A percentile compares a stretch with the other conserved stretches of the same genome.
These are phyloP conservation scores for Prunus yedoensis DNA, from an alignment of 331 rosid genomes.

Conservation along the genomic window DNA sequence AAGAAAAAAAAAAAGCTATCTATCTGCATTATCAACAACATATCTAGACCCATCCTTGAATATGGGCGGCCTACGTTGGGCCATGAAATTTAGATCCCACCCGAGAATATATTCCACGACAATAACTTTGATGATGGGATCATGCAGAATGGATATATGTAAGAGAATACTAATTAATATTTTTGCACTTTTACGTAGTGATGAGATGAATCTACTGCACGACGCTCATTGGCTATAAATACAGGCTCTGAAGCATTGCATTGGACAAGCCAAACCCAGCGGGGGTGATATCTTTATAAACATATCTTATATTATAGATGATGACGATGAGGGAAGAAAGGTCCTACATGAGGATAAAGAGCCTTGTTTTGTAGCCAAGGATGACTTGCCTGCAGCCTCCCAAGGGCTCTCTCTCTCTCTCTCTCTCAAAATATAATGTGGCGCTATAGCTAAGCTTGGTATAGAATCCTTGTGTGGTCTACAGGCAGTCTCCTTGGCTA, in stretches of 20 bases:
- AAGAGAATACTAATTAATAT: constrained; percentile 5
- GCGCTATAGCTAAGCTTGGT: neutral
- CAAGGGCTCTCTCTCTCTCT: constrained; percentile 11
- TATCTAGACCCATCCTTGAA: constrained; percentile 22
- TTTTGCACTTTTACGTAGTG: neutral
- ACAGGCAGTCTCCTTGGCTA: constrained; percentile 67
- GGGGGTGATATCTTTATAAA: no score
- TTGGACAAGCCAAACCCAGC: neutral
- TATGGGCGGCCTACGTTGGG: constrained; percentile 36
- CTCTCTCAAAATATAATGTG: no score
- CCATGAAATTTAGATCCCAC: constrained; percentile 33
- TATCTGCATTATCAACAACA: neutral
- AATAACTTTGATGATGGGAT: constrained; percentile 27
- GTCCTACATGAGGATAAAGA: constrained; percentile 52
- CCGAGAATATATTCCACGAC: constrained; percentile 47
- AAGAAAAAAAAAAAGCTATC: neutral
- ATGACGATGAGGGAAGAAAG: constrained; percentile 21
- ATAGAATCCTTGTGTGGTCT: constrained; percentile 24
- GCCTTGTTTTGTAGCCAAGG: constrained; percentile 65
- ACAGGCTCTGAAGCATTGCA: neutral
- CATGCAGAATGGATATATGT: constrained; percentile 7
- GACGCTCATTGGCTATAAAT: constrained; percentile 28
- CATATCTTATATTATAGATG: neutral
- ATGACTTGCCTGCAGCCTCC: constrained; percentile 58
- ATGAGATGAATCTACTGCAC: constrained; percentile 1